These are phyloP conservation scores for Eucalyptus coolabah DNA, from an alignment of 345 rosid species.

Conservation along the genomic window DNA sequence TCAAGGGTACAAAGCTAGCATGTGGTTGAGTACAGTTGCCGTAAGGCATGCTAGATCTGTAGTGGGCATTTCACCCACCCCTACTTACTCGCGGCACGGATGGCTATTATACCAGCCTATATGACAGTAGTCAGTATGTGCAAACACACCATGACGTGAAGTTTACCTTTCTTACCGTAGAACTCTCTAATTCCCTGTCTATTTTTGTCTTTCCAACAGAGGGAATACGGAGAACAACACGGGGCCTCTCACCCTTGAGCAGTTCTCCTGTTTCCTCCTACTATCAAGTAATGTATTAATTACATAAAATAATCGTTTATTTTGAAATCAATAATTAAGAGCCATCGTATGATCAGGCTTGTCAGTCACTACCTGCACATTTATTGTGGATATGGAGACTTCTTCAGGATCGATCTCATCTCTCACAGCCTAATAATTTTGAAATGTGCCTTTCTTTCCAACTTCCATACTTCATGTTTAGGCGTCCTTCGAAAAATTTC, in stretches of 20 bases:
- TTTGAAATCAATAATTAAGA: not conserved
- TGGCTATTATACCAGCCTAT: too few relatives aligned
- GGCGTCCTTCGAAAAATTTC: not conserved
- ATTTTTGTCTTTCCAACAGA: too few relatives aligned
- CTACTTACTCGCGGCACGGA: fast-evolving
- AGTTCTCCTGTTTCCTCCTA: too few relatives aligned
- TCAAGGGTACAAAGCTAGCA: not conserved
- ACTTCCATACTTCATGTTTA: not conserved
- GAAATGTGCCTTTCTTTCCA: not conserved
- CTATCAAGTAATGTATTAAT: not conserved
- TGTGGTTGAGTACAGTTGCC: too few relatives aligned
- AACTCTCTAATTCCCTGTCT: fast-evolving
- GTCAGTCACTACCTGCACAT: not conserved
- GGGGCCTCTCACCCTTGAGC: too few relatives aligned
- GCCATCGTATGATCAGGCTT: not conserved
- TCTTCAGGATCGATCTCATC: not conserved
- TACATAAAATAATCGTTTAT: not conserved
- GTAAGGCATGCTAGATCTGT: too few relatives aligned
- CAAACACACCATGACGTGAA: too few relatives aligned
- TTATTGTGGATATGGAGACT: not conserved
- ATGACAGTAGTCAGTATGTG: fast-evolving
- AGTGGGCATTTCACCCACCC: too few relatives aligned
- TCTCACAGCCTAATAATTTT: not conserved
- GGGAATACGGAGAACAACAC: too few relatives aligned
- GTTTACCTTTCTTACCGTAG: too few relatives aligned